phyloP scores from a whole-genome alignment of 1,284 basidiomycete species.

The Inonotus hispidus region DNA sequence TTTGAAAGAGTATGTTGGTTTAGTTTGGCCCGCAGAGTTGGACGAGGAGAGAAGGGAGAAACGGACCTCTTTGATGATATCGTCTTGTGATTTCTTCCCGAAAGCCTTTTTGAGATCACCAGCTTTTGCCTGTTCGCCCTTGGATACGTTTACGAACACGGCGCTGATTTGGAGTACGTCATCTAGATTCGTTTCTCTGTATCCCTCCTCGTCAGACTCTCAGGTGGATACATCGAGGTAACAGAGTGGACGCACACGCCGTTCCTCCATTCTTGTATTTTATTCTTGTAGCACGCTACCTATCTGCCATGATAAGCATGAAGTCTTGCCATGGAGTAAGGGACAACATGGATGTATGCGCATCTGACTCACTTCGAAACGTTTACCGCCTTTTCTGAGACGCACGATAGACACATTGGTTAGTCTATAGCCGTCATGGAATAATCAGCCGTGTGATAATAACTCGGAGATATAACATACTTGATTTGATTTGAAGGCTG shows the following conservation, averaged over 20 bases:
- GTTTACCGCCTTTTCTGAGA: slow-evolving; percentile 93
- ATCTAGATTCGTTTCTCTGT: slow-evolving; percentile 86
- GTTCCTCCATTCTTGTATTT: slow-evolving; percentile 93
- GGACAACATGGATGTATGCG: background rate
- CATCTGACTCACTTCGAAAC: slow-evolving; percentile 74
- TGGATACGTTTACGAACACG: slow-evolving; percentile 95
- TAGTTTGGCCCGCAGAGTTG: background rate
- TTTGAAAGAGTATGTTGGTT: background rate
- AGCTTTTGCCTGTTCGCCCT: slow-evolving; percentile 88
- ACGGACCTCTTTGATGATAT: slow-evolving; percentile 79
- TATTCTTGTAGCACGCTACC: slow-evolving; percentile 99
- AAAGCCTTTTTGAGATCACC: slow-evolving; percentile 93
- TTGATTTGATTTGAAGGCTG: slow-evolving; percentile 88
- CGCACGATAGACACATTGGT: slow-evolving; percentile 97
- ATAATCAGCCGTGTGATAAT: slow-evolving; percentile 4
- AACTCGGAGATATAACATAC: slow-evolving; percentile 33
- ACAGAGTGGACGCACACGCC: slow-evolving; percentile 55
- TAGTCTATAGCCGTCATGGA: slow-evolving; percentile 47
- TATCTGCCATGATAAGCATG: slow-evolving; percentile 36
- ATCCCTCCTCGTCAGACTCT: slow-evolving; percentile 2
- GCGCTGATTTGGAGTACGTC: slow-evolving; percentile 97
- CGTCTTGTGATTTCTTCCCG: slow-evolving; percentile 65
- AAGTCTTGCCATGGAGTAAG: background rate
- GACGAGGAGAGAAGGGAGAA: background rate
- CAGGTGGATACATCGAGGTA: background rate